phyloP scores from a whole-genome alignment of 2,329 filamentous ascomycete species.

The Ceratocystis harringtonii region DNA sequence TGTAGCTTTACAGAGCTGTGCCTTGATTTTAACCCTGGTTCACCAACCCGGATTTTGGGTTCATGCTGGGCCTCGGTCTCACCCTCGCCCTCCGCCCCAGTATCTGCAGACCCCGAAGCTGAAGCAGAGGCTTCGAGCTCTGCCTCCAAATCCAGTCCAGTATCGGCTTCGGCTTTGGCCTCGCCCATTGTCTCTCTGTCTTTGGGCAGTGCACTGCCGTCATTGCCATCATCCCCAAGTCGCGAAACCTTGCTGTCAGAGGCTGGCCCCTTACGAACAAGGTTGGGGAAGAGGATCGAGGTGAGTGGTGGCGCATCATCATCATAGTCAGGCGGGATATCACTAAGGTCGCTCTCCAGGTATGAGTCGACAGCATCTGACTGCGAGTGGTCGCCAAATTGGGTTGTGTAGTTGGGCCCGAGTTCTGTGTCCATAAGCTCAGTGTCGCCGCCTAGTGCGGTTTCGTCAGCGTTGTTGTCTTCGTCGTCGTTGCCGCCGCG shows the following conservation, averaged over 20 bases:
- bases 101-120: too few species aligned
- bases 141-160: background rate
- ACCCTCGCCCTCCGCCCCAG: background rate
- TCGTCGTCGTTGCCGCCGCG: conserved; percentile 23
- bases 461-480: conserved; percentile 21
- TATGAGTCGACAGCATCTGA: conserved; percentile 33
- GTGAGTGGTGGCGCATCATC: conserved; percentile 37
- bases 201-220: background rate
- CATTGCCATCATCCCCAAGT: background rate
- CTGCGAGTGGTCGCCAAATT: conserved; percentile 20
- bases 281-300: conserved; percentile 34
- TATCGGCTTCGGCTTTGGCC: background rate
- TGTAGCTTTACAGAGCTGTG: background rate
- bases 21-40: background rate
- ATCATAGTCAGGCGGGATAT: conserved; percentile 44
- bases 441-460: conserved; percentile 11
- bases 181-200: background rate
- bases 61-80: background rate
- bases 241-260: conserved; percentile 13
- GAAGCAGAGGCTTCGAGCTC: too few species aligned
- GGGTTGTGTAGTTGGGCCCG: conserved; percentile 22
- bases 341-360: conserved; percentile 55
- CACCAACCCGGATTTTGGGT: background rate
- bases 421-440: conserved; percentile 23
- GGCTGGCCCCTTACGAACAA: conserved; percentile 21